phyloP scores from a whole-genome alignment of 371 early-diverging fungal species.

The Capillidium rhysosporum region DNA sequence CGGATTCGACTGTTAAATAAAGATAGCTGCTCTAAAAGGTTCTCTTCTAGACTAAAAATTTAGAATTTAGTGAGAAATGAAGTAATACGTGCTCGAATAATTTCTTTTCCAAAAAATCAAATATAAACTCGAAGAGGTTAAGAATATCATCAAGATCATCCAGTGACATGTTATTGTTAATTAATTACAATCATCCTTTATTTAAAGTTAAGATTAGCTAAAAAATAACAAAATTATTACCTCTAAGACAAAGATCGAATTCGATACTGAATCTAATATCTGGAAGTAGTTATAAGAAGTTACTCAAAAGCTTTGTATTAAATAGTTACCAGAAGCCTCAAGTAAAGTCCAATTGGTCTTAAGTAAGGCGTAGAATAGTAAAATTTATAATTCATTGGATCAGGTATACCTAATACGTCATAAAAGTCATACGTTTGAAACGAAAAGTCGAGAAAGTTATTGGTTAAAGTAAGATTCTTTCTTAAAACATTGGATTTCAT shows the following conservation, averaged over 20 bases:
- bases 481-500: too few species aligned
- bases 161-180: slow-evolving; percentile 41
- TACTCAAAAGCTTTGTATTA: too few species aligned
- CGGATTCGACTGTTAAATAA: slow-evolving; percentile 21
- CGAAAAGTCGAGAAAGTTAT: too few species aligned
- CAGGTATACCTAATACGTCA: too few species aligned
- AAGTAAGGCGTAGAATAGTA: neutral
- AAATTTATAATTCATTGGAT: neutral
- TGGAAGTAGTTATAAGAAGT: neutral
- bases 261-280: slow-evolving; percentile 64
- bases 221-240: slow-evolving; percentile 15
- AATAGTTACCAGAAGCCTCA: neutral
- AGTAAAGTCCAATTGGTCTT: neutral
- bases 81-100: slow-evolving; percentile 70
- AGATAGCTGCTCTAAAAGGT: slow-evolving; percentile 21
- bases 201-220: slow-evolving; percentile 17
- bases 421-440: too few species aligned
- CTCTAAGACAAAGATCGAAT: slow-evolving; percentile 96
- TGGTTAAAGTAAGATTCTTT: too few species aligned
- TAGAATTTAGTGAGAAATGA: neutral
- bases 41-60: neutral
- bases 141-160: slow-evolving; percentile 26
- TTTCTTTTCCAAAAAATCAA: slow-evolving; percentile 89
- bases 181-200: slow-evolving; percentile 44
- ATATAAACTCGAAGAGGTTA: slow-evolving; percentile 63